A percentile compares a stretch with the other conserved stretches of the same genome.
Conservation (phyloP, 495 filamentous ascomycete species). For the Annulohypoxylon nitens region DNA sequence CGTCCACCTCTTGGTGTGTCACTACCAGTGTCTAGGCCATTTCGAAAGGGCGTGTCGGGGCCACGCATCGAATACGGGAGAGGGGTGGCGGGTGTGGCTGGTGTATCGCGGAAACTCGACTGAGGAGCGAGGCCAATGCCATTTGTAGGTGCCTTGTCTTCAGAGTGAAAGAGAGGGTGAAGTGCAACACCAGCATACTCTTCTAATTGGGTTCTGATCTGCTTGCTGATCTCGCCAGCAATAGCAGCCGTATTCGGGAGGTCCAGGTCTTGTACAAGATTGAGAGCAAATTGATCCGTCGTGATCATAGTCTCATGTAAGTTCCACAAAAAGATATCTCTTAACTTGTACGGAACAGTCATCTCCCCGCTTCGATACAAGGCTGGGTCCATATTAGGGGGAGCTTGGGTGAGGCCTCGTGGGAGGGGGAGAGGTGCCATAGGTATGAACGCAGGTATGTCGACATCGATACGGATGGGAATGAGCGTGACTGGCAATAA, state of each 20-base stretch:
- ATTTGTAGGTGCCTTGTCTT: slow-evolving; percentile 47
- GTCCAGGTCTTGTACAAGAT: slow-evolving; percentile 94
- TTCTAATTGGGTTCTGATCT: slow-evolving; percentile 94
- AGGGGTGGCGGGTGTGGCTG: slow-evolving; percentile 64
- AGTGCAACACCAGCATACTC: slow-evolving; percentile 96
- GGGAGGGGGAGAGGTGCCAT: slow-evolving; percentile 77
- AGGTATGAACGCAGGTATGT: slow-evolving; percentile 84
- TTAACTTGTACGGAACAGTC: slow-evolving; percentile 84
- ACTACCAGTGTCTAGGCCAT: slow-evolving; percentile 46
- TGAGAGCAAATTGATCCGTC: slow-evolving; percentile 91
- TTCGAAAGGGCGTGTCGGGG: slow-evolving; percentile 64
- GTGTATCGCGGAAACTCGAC: slow-evolving; percentile 56
- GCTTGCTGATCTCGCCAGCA: slow-evolving; percentile 84
- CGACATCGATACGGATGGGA: slow-evolving; percentile 95
- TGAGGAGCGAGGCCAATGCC: slow-evolving; percentile 37
- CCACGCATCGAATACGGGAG: slow-evolving; percentile 54
- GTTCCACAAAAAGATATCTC: slow-evolving; percentile 98
- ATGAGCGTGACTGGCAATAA: slow-evolving; percentile 89
- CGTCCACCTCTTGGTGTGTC: slow-evolving; percentile 50
- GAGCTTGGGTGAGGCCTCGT: slow-evolving; percentile 62
- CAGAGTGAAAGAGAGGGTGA: slow-evolving; percentile 87
- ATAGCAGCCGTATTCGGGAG: slow-evolving; percentile 78
- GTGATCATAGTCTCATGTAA: slow-evolving; percentile 94
- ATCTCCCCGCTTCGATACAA: slow-evolving; percentile 80
- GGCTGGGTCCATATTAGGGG: slow-evolving; percentile 65